Percentiles rank a stretch among this genome's conserved stretches.
Conservation (phyloP, 495 filamentous ascomycete species). For the Lasiosphaeria hispida region DNA sequence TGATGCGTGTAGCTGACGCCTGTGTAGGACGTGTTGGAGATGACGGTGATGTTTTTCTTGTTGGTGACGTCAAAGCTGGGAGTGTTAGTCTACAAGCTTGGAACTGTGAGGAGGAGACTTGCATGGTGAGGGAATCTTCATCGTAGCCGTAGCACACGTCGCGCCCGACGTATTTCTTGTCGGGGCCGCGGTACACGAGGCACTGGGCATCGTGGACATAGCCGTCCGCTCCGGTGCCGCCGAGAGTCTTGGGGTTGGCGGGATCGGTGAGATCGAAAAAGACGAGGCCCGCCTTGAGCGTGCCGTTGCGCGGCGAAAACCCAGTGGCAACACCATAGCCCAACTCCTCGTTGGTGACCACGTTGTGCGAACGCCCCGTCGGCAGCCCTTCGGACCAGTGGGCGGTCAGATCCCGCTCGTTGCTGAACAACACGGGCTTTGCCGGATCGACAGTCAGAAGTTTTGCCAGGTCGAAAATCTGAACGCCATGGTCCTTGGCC, state of each 20-base stretch:
- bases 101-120: slow-evolving; percentile 5
- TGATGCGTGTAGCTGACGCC: slow-evolving; percentile 53
- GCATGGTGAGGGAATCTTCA: slow-evolving; percentile 41
- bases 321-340: slow-evolving; percentile 44
- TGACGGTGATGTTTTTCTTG: slow-evolving; percentile 43
- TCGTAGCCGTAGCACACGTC: slow-evolving; percentile 61
- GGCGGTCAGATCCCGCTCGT: slow-evolving; percentile 35
- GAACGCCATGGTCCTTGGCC: slow-evolving; percentile 45
- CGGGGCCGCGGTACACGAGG: slow-evolving; percentile 53
- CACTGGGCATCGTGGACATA: slow-evolving; percentile 60
- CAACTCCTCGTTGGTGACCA: slow-evolving; percentile 46
- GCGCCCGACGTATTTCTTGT: slow-evolving; percentile 44
- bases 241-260: slow-evolving; percentile 45
- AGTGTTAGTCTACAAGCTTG: neutral
- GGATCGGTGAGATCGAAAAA: slow-evolving; percentile 50
- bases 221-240: slow-evolving; percentile 47
- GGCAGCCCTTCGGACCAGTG: slow-evolving; percentile 30
- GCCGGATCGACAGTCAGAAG: slow-evolving; percentile 23
- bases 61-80: slow-evolving; percentile 52
- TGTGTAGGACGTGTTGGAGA: slow-evolving; percentile 52
- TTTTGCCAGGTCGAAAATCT: slow-evolving; percentile 52
- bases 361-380: slow-evolving; percentile 47
- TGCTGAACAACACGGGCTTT: slow-evolving; percentile 30
- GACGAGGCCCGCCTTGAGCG: slow-evolving; percentile 44
- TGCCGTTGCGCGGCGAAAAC: slow-evolving; percentile 37